phyloP scores from a whole-genome alignment of 2,329 filamentous ascomycete genomes.

The Didymellaceae sp. region DNA sequence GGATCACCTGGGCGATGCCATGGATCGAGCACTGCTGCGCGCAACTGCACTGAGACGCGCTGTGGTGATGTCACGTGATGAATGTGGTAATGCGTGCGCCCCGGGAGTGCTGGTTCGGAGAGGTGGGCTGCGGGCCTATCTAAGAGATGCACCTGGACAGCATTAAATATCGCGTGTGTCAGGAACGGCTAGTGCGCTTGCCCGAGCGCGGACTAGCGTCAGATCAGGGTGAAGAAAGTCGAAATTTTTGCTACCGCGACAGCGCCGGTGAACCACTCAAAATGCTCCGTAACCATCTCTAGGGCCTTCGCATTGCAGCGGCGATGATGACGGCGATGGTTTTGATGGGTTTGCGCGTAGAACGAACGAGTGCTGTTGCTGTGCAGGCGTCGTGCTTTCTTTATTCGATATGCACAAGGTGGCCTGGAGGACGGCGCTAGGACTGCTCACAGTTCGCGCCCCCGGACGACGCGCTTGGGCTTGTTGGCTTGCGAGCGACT shows the following conservation, averaged over 20 bases:
- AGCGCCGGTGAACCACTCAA: slow-evolving; percentile 27
- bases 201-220: slow-evolving; percentile 26
- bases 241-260: slow-evolving; percentile 39
- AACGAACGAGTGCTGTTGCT: slow-evolving; percentile 9
- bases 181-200: slow-evolving; percentile 26
- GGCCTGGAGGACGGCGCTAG: slow-evolving; percentile 30
- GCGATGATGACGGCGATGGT: slow-evolving; percentile 1
- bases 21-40: slow-evolving; percentile 21
- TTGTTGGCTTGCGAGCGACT: slow-evolving; percentile 5
- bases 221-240: slow-evolving; percentile 35
- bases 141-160: slow-evolving; percentile 30
- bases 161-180: slow-evolving; percentile 33
- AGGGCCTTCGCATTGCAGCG: slow-evolving; percentile 1
- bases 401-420: slow-evolving; percentile 24
- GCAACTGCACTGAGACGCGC: slow-evolving; percentile 12
- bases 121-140: slow-evolving; percentile 42
- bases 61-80: slow-evolving; percentile 32
- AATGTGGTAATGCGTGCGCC: slow-evolving; percentile 31
- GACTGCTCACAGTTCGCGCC: slow-evolving; percentile 27
- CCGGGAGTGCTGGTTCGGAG: slow-evolving; percentile 38
- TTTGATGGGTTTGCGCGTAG: slow-evolving; percentile 9
- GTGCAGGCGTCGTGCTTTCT: slow-evolving; percentile 20
- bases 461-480: slow-evolving; percentile 15
- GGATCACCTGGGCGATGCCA: slow-evolving; percentile 30
- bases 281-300: slow-evolving; percentile 8